A percentile compares a stretch with the other conserved stretches of the same genome.
Evolutionary conservation across 2,329 filamentous ascomycete species (phyloP).

Genomic region (Paramyrothecium sp.): DNA sequence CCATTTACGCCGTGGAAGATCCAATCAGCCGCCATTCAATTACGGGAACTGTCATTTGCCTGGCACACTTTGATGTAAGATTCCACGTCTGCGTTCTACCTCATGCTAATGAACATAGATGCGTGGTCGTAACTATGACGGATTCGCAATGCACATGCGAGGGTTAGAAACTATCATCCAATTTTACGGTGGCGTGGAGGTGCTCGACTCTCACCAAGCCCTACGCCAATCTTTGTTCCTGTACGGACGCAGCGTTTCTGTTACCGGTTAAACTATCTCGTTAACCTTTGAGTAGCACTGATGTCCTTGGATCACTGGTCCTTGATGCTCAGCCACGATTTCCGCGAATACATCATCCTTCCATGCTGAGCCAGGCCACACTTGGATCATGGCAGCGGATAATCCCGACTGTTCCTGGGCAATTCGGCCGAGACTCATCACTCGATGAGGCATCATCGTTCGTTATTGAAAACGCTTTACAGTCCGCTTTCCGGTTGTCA

Average conservation of each 20-base stretch:
- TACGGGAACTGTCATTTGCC: constrained; percentile 15
- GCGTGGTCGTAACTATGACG: constrained; percentile 8
- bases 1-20: constrained; percentile 1
- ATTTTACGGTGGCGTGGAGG: constrained; percentile 9
- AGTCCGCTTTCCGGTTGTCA: constrained; percentile 1
- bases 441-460: not conserved
- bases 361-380: not conserved
- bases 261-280: not conserved
- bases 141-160: constrained; percentile 15
- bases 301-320: constrained; percentile 14
- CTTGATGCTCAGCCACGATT: constrained; percentile 12
- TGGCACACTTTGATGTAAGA: constrained; percentile 16
- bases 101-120: constrained; percentile 7
- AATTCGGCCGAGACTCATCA: not conserved
- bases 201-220: constrained; percentile 6
- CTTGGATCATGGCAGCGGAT: not conserved
- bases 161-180: constrained; percentile 11
- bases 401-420: not conserved
- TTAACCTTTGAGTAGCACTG: constrained; percentile 5
- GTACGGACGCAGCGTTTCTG: not conserved
- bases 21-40: constrained; percentile 2
- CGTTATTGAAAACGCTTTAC: constrained; percentile 4
- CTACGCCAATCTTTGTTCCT: constrained; percentile 14
- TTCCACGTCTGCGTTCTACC: rapidly evolving
- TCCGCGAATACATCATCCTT: not conserved